Evolutionary conservation across 2,329 filamentous ascomycete genomes (phyloP).

Genomic region (Colletotrichum tropicale): DNA sequence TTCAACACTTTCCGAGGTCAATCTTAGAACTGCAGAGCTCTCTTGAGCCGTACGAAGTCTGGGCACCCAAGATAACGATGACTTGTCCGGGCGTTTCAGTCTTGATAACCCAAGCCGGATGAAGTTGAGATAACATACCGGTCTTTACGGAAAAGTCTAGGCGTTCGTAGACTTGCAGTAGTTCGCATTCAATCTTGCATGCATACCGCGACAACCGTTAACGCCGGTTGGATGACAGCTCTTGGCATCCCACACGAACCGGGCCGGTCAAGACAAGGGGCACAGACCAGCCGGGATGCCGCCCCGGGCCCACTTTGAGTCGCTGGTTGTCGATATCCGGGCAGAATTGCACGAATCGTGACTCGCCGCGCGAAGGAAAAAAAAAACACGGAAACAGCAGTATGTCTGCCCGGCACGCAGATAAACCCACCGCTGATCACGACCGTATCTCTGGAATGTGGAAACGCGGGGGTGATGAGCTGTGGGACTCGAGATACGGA

Average conservation of each 20-base stretch:
- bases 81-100: background rate
- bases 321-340: background rate
- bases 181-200: background rate
- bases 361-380: background rate
- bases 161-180: background rate
- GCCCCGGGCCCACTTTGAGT: background rate
- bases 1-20: background rate
- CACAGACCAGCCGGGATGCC: background rate
- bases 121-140: background rate
- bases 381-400: background rate
- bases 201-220: background rate
- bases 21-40: rapidly evolving
- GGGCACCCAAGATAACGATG: background rate
- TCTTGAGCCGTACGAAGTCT: background rate
- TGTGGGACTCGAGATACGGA: background rate
- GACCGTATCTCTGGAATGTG: background rate
- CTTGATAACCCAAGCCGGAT: background rate
- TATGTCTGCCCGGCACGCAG: background rate
- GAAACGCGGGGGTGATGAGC: background rate
- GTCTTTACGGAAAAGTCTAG: background rate
- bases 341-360: background rate
- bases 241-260: background rate
- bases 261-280: background rate
- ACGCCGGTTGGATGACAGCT: background rate
- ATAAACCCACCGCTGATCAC: background rate